Percentiles rank a stretch among this genome's conserved stretches.
phyloP scores from a whole-genome alignment of 331 rosid species.

The Acacia concinna region DNA sequence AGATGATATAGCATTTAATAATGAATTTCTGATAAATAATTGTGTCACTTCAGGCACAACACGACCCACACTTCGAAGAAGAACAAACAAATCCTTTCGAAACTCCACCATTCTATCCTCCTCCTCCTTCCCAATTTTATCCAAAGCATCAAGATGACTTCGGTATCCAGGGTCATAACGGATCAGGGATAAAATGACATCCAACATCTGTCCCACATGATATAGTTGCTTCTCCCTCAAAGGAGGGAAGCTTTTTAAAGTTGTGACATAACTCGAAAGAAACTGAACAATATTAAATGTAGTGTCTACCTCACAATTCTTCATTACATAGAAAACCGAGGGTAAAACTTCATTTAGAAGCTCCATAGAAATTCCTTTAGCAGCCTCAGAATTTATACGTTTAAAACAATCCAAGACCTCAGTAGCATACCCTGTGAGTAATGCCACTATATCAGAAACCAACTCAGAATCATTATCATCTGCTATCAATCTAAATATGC shows the following conservation, averaged over 20 bases:
- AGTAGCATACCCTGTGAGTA: constrained; percentile 78
- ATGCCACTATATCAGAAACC: constrained; percentile 59
- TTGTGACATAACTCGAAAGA: constrained; percentile 73
- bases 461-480: constrained; percentile 66
- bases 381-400: constrained; percentile 68
- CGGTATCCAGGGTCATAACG: constrained; percentile 72
- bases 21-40: constrained; percentile 66
- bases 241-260: constrained; percentile 68
- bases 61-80: constrained; percentile 83
- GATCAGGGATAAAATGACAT: constrained; percentile 69
- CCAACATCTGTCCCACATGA: constrained; percentile 86
- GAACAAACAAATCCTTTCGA: constrained; percentile 86
- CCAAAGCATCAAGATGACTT: constrained; percentile 63
- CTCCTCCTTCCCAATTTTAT: constrained; percentile 90
- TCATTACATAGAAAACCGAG: constrained; percentile 77
- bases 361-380: constrained; percentile 74
- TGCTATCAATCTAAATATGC: constrained; percentile 61
- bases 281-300: constrained; percentile 79
- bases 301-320: constrained; percentile 73
- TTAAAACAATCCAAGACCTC: constrained; percentile 91
- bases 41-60: constrained; percentile 85
- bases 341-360: constrained; percentile 91
- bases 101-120: constrained; percentile 87
- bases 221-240: constrained; percentile 65
- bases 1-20: constrained; percentile 62